Conservation (phyloP, 2,329 filamentous ascomycete species). For the Didymella segeticola region DNA sequence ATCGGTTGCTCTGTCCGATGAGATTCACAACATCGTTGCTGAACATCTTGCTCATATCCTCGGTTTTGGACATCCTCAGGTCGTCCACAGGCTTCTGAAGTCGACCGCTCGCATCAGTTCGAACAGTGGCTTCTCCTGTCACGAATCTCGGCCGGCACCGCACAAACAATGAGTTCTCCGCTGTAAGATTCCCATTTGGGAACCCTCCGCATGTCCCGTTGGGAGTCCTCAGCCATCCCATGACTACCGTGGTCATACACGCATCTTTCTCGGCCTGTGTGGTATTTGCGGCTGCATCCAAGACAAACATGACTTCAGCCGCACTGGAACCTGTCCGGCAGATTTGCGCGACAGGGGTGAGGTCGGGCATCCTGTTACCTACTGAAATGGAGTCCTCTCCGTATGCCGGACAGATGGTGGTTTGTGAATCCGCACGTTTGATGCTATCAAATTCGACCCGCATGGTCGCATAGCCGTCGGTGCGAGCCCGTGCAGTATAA, state of each 20-base stretch:
- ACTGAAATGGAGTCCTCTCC: neutral
- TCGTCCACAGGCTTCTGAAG: conserved; percentile 23
- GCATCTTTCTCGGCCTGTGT: conserved; percentile 23
- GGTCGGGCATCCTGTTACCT: neutral
- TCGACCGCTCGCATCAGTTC: conserved; percentile 41
- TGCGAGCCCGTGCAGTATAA: neutral
- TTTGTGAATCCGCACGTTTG: neutral
- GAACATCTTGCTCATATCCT: conserved; percentile 18
- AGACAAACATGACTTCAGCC: conserved; percentile 18
- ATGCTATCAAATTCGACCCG: conserved; percentile 1
- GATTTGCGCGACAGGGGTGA: neutral
- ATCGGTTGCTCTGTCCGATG: conserved; percentile 30
- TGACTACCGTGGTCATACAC: conserved; percentile 31
- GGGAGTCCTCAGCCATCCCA: conserved; percentile 38
- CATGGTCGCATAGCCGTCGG: neutral
- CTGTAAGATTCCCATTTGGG: neutral
- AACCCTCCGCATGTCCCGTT: conserved; percentile 19
- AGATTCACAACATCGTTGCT: conserved; percentile 34
- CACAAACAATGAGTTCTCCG: conserved; percentile 37
- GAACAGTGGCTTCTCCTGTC: conserved; percentile 44
- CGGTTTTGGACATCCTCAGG: neutral
- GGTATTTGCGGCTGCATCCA: conserved; percentile 21
- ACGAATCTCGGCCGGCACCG: conserved; percentile 47
- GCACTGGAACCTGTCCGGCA: conserved; percentile 18
- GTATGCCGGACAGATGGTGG: neutral